phyloP scores from a whole-genome alignment of 1,139 yeast species.

The Pichia sp. region DNA sequence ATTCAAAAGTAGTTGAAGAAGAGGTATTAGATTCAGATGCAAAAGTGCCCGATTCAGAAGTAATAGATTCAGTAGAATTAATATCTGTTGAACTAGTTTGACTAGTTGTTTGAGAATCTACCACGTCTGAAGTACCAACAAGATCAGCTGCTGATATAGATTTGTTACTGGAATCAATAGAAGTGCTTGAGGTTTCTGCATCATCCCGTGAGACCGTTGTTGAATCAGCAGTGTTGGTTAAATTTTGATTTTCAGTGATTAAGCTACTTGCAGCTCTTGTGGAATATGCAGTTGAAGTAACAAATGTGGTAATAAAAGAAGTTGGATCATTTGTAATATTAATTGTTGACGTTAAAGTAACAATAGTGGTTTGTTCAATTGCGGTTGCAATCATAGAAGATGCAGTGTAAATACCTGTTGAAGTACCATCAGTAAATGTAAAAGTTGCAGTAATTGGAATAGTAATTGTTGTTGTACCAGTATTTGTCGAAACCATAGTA shows the following conservation, averaged over 20 bases:
- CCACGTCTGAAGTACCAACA: too few relatives aligned
- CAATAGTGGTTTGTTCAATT: slow-evolving; percentile 19
- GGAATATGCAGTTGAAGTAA: slow-evolving; percentile 4
- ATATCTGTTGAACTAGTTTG: too few relatives aligned
- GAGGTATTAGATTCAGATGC: too few relatives aligned
- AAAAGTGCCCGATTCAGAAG: too few relatives aligned
- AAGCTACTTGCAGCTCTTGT: slow-evolving; percentile 1
- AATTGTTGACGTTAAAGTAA: slow-evolving; percentile 10
- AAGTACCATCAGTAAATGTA: slow-evolving; percentile 27
- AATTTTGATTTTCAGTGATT: slow-evolving; percentile 5
- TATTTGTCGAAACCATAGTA: slow-evolving; percentile 12
- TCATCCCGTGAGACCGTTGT: not conserved
- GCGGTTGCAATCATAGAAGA: slow-evolving; percentile 27
- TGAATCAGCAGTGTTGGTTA: not conserved
- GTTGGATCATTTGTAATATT: slow-evolving; percentile 2
- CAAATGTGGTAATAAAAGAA: not conserved
- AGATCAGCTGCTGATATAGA: too few relatives aligned
- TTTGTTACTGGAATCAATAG: not conserved
- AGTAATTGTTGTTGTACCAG: slow-evolving; percentile 22
- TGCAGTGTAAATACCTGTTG: slow-evolving; percentile 24
- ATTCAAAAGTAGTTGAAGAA: too few relatives aligned
- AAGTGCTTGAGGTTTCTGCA: not conserved
- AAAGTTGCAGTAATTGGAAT: slow-evolving; percentile 29
- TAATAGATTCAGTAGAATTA: too few relatives aligned
- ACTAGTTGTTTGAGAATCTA: too few relatives aligned